Evolutionary conservation across 2,329 filamentous ascomycete genomes (phyloP), one percentile per base, ranked within the genome.

Genomic region (Fusarium nanum): DNA sequence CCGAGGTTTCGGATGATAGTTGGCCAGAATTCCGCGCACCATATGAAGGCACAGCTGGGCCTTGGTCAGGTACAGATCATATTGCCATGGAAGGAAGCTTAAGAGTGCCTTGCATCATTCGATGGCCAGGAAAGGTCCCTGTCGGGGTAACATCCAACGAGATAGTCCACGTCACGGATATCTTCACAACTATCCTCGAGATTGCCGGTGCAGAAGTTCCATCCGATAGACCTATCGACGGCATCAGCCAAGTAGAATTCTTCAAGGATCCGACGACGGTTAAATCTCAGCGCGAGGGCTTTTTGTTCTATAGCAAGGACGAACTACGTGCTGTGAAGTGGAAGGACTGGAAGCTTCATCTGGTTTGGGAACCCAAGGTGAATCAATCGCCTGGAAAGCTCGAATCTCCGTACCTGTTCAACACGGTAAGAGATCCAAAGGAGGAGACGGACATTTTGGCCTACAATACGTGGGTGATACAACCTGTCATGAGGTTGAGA

Each of bases 81-180:
- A 80, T 77, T 0, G 77, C 78, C 2, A 80, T 80, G 78, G 78
- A 80, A 32, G 77, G 78, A 1, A 79, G 78, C 4, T 47, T 80
- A 2, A 73, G 78, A 5, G 78, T 80, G 1, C 78, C 78, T 0
- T 79, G 76, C 53, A 80, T 80, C n/a, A 68, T 80, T 4, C 62
- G 76, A 5, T 80, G 78, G 78, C 77, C 77, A 1, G 75, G 76
- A 2, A 54, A 70, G 0, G 77, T 79, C 0, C 78, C 78, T 0
- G 45, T 63, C 13, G 70, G 67, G 0, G 60, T 67, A 0, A 77
- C 68, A 0, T 76, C 76, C 7, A 80, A 80, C 44, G 71, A 75
- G 5, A 78, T 74, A 18, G 77, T 79, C 1, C 78, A 80, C 22
- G 73, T 78, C 7, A 79, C 78, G 0, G 78, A 80, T 22, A 50